Percentiles rank a stretch among this genome's conserved stretches.
phyloP scores from a whole-genome alignment of 2,329 filamentous ascomycete genomes.

The Daldinia eschscholtzii region DNA sequence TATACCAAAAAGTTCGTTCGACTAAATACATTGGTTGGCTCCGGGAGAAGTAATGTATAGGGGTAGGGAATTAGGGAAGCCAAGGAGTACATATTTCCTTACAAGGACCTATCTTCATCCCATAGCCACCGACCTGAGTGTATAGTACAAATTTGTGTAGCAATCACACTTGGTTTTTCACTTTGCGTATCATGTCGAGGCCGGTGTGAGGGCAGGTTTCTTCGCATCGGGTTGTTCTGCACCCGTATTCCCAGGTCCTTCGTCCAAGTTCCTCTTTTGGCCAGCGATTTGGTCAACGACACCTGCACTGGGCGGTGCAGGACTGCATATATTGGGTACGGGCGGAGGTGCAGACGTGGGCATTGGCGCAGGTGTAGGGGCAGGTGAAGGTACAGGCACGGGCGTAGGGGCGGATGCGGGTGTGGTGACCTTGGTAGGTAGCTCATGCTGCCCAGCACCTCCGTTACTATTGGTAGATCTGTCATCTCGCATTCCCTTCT shows the following conservation, averaged over 20 bases:
- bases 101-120: not conserved
- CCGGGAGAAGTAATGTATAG: not conserved
- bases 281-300: conserved; percentile 49
- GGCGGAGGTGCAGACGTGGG: conserved; percentile 10
- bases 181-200: conserved; percentile 9
- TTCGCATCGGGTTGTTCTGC: conserved; percentile 50
- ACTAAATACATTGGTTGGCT: not conserved
- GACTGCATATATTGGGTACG: conserved; percentile 33
- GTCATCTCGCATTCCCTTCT: conserved; percentile 46
- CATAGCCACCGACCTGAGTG: not conserved
- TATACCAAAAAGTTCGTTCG: not conserved
- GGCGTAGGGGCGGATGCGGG: conserved; percentile 11
- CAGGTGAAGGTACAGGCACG: not conserved
- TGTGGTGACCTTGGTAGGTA: conserved; percentile 3
- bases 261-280: conserved; percentile 41
- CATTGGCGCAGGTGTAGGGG: not conserved
- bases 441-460: conserved; percentile 29
- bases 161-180: not conserved
- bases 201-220: conserved; percentile 43
- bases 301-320: conserved; percentile 47
- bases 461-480: conserved; percentile 17
- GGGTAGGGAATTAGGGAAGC: not conserved
- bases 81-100: too few species aligned
- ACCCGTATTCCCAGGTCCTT: conserved; percentile 42
- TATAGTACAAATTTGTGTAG: conserved; percentile 1